A percentile compares a stretch with the other conserved stretches of the same genome.
Evolutionary conservation across 192 early-diverging fungal genomes (phyloP).

Genomic region (Podila epicladia): DNA sequence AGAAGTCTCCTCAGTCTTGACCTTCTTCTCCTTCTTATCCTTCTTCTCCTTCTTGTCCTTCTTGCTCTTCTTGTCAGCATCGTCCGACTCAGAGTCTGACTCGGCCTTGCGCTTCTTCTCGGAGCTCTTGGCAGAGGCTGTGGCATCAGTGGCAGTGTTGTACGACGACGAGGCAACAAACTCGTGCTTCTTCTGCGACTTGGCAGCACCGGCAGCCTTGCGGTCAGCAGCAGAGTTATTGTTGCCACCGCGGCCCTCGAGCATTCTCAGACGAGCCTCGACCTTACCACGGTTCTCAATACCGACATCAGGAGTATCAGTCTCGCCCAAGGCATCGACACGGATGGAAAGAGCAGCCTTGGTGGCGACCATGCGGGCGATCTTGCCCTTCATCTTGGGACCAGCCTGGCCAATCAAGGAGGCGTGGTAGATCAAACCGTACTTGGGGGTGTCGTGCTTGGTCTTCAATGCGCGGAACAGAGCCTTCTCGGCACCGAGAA

Average conservation of each 20-base stretch:
- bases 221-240: conserved; percentile 66
- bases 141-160: conserved; percentile 52
- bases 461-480: conserved; percentile 99
- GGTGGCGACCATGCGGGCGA: conserved; percentile 92
- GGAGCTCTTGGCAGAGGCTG: conserved; percentile 55
- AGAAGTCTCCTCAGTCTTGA: conserved; percentile 57
- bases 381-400: conserved; percentile 98
- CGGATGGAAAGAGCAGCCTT: conserved; percentile 92
- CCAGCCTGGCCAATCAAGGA: conserved; percentile 96
- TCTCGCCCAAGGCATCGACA: conserved; percentile 92
- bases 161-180: conserved; percentile 60
- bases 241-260: conserved; percentile 79
- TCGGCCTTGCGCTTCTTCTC: conserved; percentile 58
- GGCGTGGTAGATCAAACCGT: conserved; percentile 98
- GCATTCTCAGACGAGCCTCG: conserved; percentile 87
- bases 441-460: conserved; percentile 99
- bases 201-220: conserved; percentile 74
- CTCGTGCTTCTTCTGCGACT: conserved; percentile 73
- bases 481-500: conserved; percentile 99
- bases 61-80: conserved; percentile 66
- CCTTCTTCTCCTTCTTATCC: conserved; percentile 50
- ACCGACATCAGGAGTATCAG: conserved; percentile 82
- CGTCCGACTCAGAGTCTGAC: conserved; percentile 65
- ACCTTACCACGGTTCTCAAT: conserved; percentile 88
- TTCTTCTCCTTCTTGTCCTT: conserved; percentile 55